Evolutionary conservation across 805 yeast species (phyloP).

Genomic region (Scheffersomyces spartinae): DNA sequence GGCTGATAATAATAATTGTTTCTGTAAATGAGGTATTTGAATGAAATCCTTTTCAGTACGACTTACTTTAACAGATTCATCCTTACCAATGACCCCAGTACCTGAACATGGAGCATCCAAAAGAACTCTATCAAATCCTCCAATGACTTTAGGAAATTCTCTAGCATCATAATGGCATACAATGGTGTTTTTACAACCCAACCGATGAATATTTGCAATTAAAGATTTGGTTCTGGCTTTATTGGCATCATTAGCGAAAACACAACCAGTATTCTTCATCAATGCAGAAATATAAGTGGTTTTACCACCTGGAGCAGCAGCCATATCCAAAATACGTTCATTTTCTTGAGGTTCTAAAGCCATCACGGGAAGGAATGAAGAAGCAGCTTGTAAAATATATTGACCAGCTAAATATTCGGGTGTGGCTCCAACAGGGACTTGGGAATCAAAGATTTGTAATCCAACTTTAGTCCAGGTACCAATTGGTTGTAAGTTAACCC

Average conservation of each 20-base stretch:
- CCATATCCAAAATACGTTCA: constrained; percentile 96
- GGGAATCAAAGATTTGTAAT: constrained; percentile 92
- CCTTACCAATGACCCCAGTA: constrained; percentile 98
- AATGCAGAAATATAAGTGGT: constrained; percentile 89
- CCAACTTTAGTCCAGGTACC: constrained; percentile 99
- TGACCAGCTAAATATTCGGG: constrained; percentile 98
- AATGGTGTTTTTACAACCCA: constrained; percentile 92
- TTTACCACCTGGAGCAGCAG: constrained; percentile 99
- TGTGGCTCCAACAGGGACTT: constrained; percentile 99
- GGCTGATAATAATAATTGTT: constrained; percentile 85
- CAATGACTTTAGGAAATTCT: constrained; percentile 95
- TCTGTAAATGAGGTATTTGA: constrained; percentile 93
- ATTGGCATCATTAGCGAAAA: constrained; percentile 95
- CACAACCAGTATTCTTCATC: constrained; percentile 97
- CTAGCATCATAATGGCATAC: constrained; percentile 98
- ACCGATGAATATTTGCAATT: constrained; percentile 93
- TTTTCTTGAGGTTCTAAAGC: constrained; percentile 96
- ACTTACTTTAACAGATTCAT: constrained; percentile 83
- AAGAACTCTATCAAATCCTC: constrained; percentile 92
- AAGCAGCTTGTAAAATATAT: constrained; percentile 95
- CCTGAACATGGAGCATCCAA: constrained; percentile 99
- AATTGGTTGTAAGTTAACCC: constrained; percentile 94
- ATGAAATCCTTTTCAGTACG: constrained; percentile 95
- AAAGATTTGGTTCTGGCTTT: constrained; percentile 93
- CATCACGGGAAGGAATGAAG: constrained; percentile 95